Evolutionary conservation across 805 yeast species (phyloP), one percentile per base, ranked within the genome.

Genomic region (Candida nemodendra): DNA sequence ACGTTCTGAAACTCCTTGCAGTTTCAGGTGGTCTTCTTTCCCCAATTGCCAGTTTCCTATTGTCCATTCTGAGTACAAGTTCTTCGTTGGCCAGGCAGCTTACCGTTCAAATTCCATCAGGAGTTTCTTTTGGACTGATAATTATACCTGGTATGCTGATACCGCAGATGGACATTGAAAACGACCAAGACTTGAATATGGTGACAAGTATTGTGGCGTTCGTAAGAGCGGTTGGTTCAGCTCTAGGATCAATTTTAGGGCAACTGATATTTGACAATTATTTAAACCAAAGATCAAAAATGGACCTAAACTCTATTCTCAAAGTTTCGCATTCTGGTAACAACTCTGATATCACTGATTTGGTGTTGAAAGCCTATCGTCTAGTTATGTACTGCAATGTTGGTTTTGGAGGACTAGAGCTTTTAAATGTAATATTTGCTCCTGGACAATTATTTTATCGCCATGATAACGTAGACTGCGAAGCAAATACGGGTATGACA

Each of bases 151-250:
- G 66, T 12, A 57, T 73, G 32, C 50, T 74, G 22, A 53, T 70
- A 2, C 64, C 73, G 2, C 79, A 76, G 48, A 53, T 76, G 7
- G 57, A 65, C 12, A 70, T 72, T 9, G 76, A 79, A 24, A 65
- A 62, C 2, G 63, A 67, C 4, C 79, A 78, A 16, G 67, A 71
- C 6, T 60, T 69, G 17, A 71, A 74, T 37, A 55, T 76, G 51
- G 65, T 74, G 2, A 75, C 81, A 3, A 59, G 77, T 2, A 57
- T 70, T 37, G 44, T 73, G 30, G 65, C 69, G 36, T 74, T 74
- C 50, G 46, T 56, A 11, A 66, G 81, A 45, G 59, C 73, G 0
- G 44, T 75, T 15, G 77, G 78, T 14, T 72, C 77, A 27, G 65
- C 79, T 1, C 34, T 75, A 18, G 71, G 76, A 14, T 64, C 76